Percentiles rank a stretch among this genome's conserved stretches.
Conservation (phyloP, 352 stramenopile genomes). For the Pilasporangium apinafurcum region DNA sequence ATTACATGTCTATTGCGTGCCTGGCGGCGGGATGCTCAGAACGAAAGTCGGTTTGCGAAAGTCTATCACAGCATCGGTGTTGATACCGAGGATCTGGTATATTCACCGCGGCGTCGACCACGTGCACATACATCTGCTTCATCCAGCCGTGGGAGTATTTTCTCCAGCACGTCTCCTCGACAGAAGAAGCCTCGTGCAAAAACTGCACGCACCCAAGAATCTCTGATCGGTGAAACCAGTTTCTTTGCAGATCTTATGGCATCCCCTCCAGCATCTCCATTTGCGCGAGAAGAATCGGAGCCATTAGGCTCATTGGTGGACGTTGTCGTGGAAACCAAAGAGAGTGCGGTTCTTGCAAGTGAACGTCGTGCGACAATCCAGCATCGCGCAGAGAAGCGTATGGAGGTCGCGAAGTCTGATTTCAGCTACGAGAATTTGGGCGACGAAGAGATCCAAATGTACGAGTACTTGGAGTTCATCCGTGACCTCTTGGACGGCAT, state of each 20-base stretch:
- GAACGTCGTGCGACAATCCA: slow-evolving; percentile 37
- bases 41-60: slow-evolving; percentile 7
- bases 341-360: slow-evolving; percentile 20
- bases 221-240: slow-evolving; percentile 6
- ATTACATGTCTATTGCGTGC: too few relatives aligned
- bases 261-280: slow-evolving; percentile 1
- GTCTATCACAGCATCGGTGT: slow-evolving; percentile 47
- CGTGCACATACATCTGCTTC: not conserved
- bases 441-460: slow-evolving; percentile 57
- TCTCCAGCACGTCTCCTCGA: slow-evolving; percentile 2
- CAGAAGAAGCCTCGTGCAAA: not conserved
- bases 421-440: slow-evolving; percentile 55
- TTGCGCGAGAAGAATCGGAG: not conserved
- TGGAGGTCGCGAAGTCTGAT: slow-evolving; percentile 35
- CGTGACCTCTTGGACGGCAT: slow-evolving; percentile 51
- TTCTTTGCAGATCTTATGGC: slow-evolving; percentile 3
- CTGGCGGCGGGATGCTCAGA: too few relatives aligned
- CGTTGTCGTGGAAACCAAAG: slow-evolving; percentile 12
- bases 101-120: not conserved
- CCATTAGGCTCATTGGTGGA: not conserved
- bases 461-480: slow-evolving; percentile 72
- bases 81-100: slow-evolving; percentile 22
- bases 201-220: not conserved
- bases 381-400: slow-evolving; percentile 38
- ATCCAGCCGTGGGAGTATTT: slow-evolving; percentile 7